These are phyloP conservation scores for Primulina tabacum DNA, from an alignment of 257 asterid genomes.

Conservation along the genomic window DNA sequence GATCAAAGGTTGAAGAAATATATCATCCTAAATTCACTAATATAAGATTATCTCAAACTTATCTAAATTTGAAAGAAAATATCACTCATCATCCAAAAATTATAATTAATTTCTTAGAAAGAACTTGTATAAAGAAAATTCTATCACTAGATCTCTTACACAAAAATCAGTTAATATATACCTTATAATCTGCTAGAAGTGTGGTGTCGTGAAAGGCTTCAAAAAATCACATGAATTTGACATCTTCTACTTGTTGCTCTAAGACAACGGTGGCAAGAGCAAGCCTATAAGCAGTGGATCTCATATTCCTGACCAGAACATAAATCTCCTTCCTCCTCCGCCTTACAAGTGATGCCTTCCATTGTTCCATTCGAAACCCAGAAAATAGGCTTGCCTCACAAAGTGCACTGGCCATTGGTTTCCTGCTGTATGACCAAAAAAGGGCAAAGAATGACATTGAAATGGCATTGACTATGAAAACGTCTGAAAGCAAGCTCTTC, in stretches of 20 bases:
- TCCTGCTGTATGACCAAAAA: conserved; percentile 48
- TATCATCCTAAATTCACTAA: too few species aligned
- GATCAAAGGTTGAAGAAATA: too few species aligned
- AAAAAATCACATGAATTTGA: conserved; percentile 43
- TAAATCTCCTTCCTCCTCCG: conserved; percentile 68
- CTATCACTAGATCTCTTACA: too few species aligned
- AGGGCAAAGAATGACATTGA: not conserved
- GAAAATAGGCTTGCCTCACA: conserved; percentile 75
- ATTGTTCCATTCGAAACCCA: conserved; percentile 64
- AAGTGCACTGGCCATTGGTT: conserved; percentile 56
- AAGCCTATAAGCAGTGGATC: conserved; percentile 84
- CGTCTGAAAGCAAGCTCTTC: not conserved
- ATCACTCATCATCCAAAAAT: too few species aligned
- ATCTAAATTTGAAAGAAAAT: too few species aligned
- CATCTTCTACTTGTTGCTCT: conserved; percentile 62
- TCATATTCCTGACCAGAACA: conserved; percentile 81
- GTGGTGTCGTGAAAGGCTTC: too few species aligned
- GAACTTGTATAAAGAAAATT: too few species aligned
- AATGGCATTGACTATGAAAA: not conserved
- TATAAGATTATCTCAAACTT: too few species aligned
- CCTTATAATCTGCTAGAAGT: too few species aligned
- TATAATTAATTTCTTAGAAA: too few species aligned
- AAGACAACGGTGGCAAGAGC: conserved; percentile 78
- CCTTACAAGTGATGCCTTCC: conserved; percentile 44
- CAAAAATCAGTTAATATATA: too few species aligned